Conservation (phyloP, 2,329 filamentous ascomycete species). For the Cucurbitaria berberidis region DNA sequence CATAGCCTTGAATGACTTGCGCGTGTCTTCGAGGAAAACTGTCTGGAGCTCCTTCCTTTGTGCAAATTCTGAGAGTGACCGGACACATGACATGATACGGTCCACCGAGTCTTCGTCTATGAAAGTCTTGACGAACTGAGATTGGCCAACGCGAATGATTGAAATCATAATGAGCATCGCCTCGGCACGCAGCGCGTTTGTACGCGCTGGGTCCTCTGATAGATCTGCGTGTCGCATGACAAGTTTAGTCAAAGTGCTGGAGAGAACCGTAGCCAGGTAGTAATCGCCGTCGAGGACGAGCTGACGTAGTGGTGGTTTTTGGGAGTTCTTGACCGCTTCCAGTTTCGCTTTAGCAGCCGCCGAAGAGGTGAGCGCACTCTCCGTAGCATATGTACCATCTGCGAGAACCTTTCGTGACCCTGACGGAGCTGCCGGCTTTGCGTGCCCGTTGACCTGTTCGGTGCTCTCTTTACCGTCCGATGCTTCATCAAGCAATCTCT, state of each 20-base stretch:
- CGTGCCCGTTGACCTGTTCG: conserved; percentile 79
- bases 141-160: conserved; percentile 95
- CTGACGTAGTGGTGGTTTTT: conserved; percentile 93
- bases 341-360: conserved; percentile 88
- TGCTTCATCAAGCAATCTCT: conserved; percentile 85
- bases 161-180: conserved; percentile 99
- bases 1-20: conserved; percentile 96
- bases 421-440: conserved; percentile 75
- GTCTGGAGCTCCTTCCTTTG: conserved; percentile 89
- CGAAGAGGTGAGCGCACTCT: conserved; percentile 92
- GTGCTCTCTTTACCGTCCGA: conserved; percentile 63
- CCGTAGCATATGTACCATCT: conserved; percentile 96
- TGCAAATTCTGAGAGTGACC: conserved; percentile 87
- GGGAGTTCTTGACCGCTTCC: conserved; percentile 94
- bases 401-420: conserved; percentile 91
- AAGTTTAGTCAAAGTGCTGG: conserved; percentile 92
- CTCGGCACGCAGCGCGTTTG: conserved; percentile 92
- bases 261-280: conserved; percentile 93
- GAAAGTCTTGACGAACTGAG: conserved; percentile 95
- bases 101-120: conserved; percentile 99
- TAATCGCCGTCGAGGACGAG: conserved; percentile 95
- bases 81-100: conserved; percentile 96
- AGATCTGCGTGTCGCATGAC: conserved; percentile 98
- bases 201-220: conserved; percentile 81
- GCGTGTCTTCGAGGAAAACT: conserved; percentile 92